Conservation (phyloP, 2,329 filamentous ascomycete species). For the Endocalyx cinctus region DNA sequence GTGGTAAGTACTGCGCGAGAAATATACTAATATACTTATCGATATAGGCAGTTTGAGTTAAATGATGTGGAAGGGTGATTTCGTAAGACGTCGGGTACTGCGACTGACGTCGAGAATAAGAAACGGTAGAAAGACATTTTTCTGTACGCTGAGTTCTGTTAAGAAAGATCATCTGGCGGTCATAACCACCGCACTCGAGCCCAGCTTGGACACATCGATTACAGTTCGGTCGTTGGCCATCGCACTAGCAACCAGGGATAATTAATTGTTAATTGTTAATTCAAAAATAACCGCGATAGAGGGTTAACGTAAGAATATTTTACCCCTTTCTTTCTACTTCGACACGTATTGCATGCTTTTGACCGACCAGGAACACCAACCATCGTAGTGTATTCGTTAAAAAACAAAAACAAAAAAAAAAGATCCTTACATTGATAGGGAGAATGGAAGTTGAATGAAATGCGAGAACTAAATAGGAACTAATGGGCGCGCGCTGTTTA, state of each 20-base stretch:
- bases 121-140: constrained; percentile 2
- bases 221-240: constrained; percentile 8
- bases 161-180: constrained; percentile 11
- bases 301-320: too few species aligned
- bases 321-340: constrained; percentile 11
- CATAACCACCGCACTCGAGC: constrained; percentile 13
- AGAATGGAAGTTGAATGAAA: too few species aligned
- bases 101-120: constrained; percentile 9
- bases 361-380: constrained; percentile 15
- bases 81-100: too few species aligned
- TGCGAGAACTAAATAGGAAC: too few species aligned
- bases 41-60: constrained; percentile 10
- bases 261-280: too few species aligned
- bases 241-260: constrained; percentile 6
- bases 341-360: constrained; percentile 13
- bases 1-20: constrained; percentile 9
- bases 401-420: too few species aligned
- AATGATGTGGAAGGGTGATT: constrained; percentile 4
- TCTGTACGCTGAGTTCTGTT: constrained; percentile 10
- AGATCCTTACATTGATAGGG: too few species aligned
- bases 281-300: too few species aligned
- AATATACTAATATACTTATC: constrained; percentile 14
- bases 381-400: too few species aligned
- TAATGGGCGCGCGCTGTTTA: too few species aligned
- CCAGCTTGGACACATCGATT: constrained; percentile 10